Evolutionary conservation across 2,329 filamentous ascomycete species (phyloP), one percentile per base, ranked within the genome.

Genomic region (Fusarium ramigenum): DNA sequence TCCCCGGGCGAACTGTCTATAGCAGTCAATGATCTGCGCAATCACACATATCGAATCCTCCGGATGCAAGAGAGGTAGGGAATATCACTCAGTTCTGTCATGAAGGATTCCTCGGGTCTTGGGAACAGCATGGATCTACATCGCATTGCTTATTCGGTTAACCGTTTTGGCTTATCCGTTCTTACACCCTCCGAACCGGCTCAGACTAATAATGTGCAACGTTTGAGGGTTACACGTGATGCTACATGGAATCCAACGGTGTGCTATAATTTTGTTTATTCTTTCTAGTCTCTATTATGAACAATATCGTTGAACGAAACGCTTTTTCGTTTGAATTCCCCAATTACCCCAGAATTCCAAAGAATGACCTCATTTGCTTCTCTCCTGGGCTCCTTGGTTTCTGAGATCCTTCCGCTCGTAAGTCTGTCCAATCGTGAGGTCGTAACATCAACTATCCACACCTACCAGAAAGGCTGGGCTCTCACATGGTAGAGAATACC

Each of bases 301-400:
- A 44, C 5, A 47, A n/a, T 12, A 12, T 43, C 25, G 19, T 47
- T 53, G 23, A 36, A 36, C 23, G 49, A 39, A 49, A 34, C n/a
- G 18, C 25, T 15, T 23, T 54, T 37, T 54, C 25, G 16, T 25
- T 11, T 30, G 10, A 15, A 42, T 30, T 54, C 34, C n/a, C n/a
- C 19, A 28, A 15, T 25, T 34, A 46, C 64, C 46, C 64, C 60
- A 36, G 42, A 42, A 36, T 40, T 32, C 15, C 23, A 30, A 60
- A 5, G 36, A 60, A 30, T 58, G 56, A 67, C 42, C 28, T 63
- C 21, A 64, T 57, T 40, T 60, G 19, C 49, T 53, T 19, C 44
- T 34, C 42, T 53, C 18, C 19, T 21, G 36, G 61, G 63, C 63
- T 58, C 34, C 59, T 63, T 69, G 62, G 62, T 71, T 76, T 59